Evolutionary conservation across 192 early-diverging fungal genomes (phyloP).

Genomic region (Phycomyces nitens): DNA sequence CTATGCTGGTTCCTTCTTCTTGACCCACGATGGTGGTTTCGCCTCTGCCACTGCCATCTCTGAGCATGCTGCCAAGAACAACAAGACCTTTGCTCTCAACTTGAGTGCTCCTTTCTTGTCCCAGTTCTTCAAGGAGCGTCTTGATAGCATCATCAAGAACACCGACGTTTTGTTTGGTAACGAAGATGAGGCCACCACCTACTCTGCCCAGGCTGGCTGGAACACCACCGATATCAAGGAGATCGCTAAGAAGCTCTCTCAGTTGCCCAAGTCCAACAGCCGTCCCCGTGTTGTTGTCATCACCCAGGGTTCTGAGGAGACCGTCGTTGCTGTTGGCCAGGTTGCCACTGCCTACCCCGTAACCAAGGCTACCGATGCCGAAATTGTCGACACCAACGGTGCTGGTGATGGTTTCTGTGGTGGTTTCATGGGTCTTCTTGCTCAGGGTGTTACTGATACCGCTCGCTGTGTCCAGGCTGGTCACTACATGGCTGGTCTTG

Average conservation of each 20-base stretch:
- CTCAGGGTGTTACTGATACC: conserved; percentile 65
- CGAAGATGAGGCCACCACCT: conserved; percentile 91
- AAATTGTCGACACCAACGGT: conserved; percentile 96
- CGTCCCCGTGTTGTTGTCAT: conserved; percentile 85
- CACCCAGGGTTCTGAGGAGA: conserved; percentile 81
- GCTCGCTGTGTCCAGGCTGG: conserved; percentile 75
- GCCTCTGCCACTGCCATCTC: conserved; percentile 82
- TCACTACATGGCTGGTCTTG: conserved; percentile 85
- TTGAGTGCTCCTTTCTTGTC: conserved; percentile 94
- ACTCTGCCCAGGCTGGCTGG: conserved; percentile 68
- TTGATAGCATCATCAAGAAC: conserved; percentile 80
- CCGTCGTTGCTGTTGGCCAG: conserved; percentile 67
- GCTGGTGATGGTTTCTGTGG: conserved; percentile 97
- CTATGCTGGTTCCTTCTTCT: conserved; percentile 95
- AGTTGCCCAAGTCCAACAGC: conserved; percentile 76
- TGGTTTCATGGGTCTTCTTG: conserved; percentile 84
- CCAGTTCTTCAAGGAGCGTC: conserved; percentile 84
- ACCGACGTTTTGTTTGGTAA: conserved; percentile 95
- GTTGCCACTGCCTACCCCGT: conserved; percentile 60
- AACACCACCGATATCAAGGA: conserved; percentile 71
- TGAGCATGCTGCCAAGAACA: conserved; percentile 79
- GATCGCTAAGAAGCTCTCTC: conserved; percentile 78
- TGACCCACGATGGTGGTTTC: conserved; percentile 77
- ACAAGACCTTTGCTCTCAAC: conserved; percentile 91
- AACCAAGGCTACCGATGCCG: conserved; percentile 50